Conservation (phyloP, 768 basidiomycete species). For the Neoboletus brunneissimus region DNA sequence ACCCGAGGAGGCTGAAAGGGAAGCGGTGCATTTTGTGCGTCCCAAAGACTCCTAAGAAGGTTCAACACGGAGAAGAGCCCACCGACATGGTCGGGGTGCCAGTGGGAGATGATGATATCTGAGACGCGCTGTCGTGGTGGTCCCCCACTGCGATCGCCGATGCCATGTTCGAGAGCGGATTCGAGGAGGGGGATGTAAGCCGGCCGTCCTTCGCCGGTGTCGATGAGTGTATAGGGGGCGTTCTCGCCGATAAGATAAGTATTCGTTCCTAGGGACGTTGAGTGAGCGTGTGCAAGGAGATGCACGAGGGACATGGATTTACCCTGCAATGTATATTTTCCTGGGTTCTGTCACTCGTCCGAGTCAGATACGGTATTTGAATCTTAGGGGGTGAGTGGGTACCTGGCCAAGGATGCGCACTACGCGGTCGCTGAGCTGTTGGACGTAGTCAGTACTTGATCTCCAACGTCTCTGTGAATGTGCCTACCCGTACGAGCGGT, state of each 20-base stretch:
- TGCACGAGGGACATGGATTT: background rate
- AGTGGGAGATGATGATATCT: conserved; percentile 90
- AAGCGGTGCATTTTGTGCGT: conserved; percentile 39
- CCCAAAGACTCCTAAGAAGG: conserved; percentile 66
- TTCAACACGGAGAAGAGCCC: conserved; percentile 71
- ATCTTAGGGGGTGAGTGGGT: background rate
- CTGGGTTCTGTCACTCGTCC: conserved; percentile 62
- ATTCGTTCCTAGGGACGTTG: conserved; percentile 65
- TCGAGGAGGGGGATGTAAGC: conserved; percentile 68
- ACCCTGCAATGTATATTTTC: conserved; percentile 88
- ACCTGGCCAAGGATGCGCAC: conserved; percentile 77
- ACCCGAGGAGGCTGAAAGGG: conserved; percentile 67
- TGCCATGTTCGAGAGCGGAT: conserved; percentile 52
- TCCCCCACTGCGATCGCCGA: background rate
- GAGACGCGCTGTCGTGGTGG: conserved; percentile 49
- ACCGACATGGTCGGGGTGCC: conserved; percentile 82
- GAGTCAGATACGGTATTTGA: background rate
- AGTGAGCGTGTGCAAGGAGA: background rate
- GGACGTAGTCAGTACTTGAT: background rate
- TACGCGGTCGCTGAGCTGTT: conserved; percentile 66
- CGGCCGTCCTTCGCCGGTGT: conserved; percentile 74
- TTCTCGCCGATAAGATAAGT: conserved; percentile 77
- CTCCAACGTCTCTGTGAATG: background rate
- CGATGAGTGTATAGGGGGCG: conserved; percentile 76
- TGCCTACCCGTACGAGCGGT: conserved; percentile 51